These are phyloP conservation scores for Neonectria coccinea DNA, from an alignment of 2,329 filamentous ascomycete species.

Conservation along the genomic window DNA sequence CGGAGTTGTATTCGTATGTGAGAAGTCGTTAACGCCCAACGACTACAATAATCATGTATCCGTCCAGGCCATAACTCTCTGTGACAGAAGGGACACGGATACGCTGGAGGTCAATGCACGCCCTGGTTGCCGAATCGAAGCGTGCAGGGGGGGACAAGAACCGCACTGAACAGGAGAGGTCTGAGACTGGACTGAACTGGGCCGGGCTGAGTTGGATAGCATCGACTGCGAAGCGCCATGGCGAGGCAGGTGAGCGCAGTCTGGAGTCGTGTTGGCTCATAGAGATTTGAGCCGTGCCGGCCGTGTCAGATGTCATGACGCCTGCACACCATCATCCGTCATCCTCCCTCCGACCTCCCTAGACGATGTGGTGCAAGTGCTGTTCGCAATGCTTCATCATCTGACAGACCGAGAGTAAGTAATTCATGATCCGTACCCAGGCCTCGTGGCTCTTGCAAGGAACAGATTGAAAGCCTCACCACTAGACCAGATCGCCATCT, in stretches of 20 bases:
- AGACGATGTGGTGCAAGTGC: not conserved
- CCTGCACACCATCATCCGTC: conserved; percentile 11
- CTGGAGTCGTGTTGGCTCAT: conserved; percentile 10
- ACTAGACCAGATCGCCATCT: conserved; percentile 14
- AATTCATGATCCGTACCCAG: conserved; percentile 2
- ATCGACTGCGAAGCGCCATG: conserved; percentile 9
- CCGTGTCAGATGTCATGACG: conserved; percentile 15
- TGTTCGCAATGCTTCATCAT: conserved; percentile 1
- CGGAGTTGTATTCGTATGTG: not conserved
- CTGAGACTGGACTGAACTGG: not conserved
- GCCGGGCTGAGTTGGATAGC: not conserved
- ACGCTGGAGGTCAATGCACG: conserved; percentile 25
- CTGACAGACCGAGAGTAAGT: conserved; percentile 8
- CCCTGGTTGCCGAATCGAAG: conserved; percentile 20
- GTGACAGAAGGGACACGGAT: conserved; percentile 20
- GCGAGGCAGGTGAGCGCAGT: conserved; percentile 23
- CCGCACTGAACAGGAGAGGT: conserved; percentile 11
- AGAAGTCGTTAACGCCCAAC: conserved; percentile 18
- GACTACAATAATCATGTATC: conserved; percentile 1
- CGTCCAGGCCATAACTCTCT: not conserved
- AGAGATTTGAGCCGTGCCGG: not conserved
- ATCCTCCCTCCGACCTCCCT: not conserved
- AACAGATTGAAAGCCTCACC: not conserved
- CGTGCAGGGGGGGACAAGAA: not conserved
- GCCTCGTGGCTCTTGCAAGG: conserved; percentile 5